Evolutionary conservation across 148 eudicot species (phyloP).

Genomic region (Arbutus unedo): DNA sequence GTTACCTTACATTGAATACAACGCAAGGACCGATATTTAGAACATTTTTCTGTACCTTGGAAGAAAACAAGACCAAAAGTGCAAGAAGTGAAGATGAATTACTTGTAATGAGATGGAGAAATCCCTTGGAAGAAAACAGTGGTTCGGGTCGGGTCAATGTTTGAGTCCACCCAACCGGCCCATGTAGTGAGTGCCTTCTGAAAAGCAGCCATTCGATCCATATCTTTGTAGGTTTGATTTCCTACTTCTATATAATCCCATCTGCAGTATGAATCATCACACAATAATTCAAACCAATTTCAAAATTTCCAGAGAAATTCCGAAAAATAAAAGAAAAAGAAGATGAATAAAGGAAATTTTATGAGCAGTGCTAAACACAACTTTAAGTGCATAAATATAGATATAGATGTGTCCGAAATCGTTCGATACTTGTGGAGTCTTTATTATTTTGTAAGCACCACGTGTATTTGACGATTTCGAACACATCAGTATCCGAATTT

Average conservation of each 20-base stretch:
- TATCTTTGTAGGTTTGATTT: constrained; percentile 49
- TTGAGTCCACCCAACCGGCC: constrained; percentile 79
- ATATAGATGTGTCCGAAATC: no score
- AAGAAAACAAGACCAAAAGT: no score
- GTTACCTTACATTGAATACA: no score
- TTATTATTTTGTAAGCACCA: no score
- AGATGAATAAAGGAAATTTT: no score
- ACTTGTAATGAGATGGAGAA: constrained; percentile 97
- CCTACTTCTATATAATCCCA: constrained; percentile 77
- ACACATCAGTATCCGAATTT: no score
- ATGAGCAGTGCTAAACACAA: no score
- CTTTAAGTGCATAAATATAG: no score
- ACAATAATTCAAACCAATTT: background rate
- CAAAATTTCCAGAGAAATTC: background rate
- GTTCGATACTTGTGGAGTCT: no score
- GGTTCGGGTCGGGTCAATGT: constrained; percentile 58
- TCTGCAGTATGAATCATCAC: constrained; percentile 33
- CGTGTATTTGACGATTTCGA: no score
- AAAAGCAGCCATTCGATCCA: constrained; percentile 71
- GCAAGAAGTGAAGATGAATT: constrained; percentile 19
- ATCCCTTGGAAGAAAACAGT: constrained; percentile 92
- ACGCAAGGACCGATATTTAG: no score
- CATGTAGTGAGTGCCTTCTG: constrained; percentile 74
- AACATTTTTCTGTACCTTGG: background rate
- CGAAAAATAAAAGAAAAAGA: background rate